Conservation (phyloP, 306 rosid species). For the cucumber (Cucumis sativus) region DNA sequence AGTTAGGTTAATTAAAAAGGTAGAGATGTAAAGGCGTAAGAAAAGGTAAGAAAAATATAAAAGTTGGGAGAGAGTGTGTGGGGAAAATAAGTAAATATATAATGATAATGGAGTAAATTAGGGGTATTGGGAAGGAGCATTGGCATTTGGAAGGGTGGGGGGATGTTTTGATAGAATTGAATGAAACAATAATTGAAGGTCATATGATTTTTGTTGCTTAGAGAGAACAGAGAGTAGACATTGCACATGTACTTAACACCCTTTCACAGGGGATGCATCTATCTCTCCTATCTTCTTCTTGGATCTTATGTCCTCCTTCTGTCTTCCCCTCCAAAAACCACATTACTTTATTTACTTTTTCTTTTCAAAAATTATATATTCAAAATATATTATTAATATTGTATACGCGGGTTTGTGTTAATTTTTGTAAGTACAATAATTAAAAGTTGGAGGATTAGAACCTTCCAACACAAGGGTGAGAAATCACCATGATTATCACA, state of each 20-base stretch:
- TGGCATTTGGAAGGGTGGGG: not conserved
- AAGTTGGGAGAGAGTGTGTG: not conserved
- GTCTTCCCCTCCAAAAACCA: not conserved
- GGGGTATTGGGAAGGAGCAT: not conserved
- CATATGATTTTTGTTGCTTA: not conserved
- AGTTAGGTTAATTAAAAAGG: not conserved
- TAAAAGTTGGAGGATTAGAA: no score
- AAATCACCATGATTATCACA: no score
- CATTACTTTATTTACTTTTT: not conserved
- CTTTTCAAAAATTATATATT: not conserved
- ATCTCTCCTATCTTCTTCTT: not conserved
- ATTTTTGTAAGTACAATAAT: no score
- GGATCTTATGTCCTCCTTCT: not conserved
- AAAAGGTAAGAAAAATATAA: not conserved
- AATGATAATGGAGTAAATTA: not conserved
- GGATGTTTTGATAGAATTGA: not conserved
- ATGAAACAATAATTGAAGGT: not conserved
- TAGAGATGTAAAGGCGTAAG: not conserved
- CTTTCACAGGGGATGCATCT: not conserved
- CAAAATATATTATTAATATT: not conserved
- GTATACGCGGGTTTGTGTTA: no score
- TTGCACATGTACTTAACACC: not conserved
- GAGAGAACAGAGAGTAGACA: not conserved
- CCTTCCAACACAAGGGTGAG: no score
- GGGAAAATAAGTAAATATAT: not conserved